A percentile compares a stretch with the other conserved stretches of the same genome.
These are phyloP conservation scores for Cyberlindnera misumaiensis DNA, from an alignment of 805 yeast genomes.

Conservation along the genomic window DNA sequence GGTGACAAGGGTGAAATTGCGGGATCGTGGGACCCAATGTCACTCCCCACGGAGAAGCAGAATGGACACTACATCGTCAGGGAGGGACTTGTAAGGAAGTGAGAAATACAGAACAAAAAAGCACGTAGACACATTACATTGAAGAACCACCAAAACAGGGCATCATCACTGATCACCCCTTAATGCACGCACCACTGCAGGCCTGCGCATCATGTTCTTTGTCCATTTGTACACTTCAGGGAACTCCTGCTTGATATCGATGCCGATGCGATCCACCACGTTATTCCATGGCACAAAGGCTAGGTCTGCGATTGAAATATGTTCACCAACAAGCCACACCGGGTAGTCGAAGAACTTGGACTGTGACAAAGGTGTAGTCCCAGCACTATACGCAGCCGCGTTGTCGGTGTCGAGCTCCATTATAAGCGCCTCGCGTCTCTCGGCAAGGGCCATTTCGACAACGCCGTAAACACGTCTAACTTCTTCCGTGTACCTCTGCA, in stretches of 20 bases:
- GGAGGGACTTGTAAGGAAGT: constrained; percentile 37
- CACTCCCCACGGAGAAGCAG: constrained; percentile 26
- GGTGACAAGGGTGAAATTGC: constrained; percentile 34
- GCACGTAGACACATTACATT: too few species aligned
- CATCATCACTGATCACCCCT: constrained; percentile 57
- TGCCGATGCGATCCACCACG: constrained; percentile 88
- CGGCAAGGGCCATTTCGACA: constrained; percentile 91
- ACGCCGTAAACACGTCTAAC: constrained; percentile 92
- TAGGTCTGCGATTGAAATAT: constrained; percentile 78
- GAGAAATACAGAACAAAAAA: background rate
- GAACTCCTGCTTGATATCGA: constrained; percentile 77
- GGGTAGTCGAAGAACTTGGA: constrained; percentile 87
- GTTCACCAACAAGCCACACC: constrained; percentile 90
- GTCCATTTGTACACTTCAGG: constrained; percentile 98
- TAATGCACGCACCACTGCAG: constrained; percentile 82
- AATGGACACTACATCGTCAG: constrained; percentile 37
- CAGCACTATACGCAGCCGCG: constrained; percentile 81
- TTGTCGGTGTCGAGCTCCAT: constrained; percentile 86
- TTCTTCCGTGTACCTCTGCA: constrained; percentile 86
- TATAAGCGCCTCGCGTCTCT: constrained; percentile 80
- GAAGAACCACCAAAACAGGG: too few species aligned
- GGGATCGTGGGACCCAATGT: constrained; percentile 36
- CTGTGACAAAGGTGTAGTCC: constrained; percentile 80
- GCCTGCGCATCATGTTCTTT: constrained; percentile 89
- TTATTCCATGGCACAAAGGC: constrained; percentile 96